Conservation (phyloP, 2,329 filamentous ascomycete genomes). For the Colletotrichum sp. region DNA sequence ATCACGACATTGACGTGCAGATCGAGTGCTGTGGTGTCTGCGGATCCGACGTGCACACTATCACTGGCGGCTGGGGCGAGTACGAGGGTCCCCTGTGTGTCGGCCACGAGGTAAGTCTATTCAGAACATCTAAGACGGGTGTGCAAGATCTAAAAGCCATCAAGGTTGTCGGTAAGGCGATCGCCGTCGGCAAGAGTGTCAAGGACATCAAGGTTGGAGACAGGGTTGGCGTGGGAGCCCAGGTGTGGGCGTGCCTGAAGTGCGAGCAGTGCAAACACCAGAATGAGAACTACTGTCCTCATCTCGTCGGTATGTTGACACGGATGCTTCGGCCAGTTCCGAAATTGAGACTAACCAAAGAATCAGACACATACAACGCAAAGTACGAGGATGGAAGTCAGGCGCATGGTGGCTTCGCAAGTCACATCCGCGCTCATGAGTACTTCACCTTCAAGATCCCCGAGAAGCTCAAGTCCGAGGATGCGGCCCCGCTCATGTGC, state of each 20-base stretch:
- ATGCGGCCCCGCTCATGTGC: slow-evolving; percentile 74
- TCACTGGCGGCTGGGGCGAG: slow-evolving; percentile 61
- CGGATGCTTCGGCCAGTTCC: rapidly evolving
- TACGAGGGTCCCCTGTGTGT: slow-evolving; percentile 53
- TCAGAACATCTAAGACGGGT: not conserved
- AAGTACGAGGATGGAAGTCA: slow-evolving; percentile 61
- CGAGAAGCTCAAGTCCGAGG: slow-evolving; percentile 51
- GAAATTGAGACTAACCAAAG: not conserved
- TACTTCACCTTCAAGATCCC: slow-evolving; percentile 67
- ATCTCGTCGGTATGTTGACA: slow-evolving; percentile 39
- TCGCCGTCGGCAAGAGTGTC: slow-evolving; percentile 49
- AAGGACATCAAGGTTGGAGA: slow-evolving; percentile 63
- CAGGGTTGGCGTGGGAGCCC: slow-evolving; percentile 67
- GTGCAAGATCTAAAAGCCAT: not conserved
- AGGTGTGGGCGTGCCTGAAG: slow-evolving; percentile 61
- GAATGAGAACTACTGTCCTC: slow-evolving; percentile 56
- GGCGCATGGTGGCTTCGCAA: slow-evolving; percentile 69
- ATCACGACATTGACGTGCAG: slow-evolving; percentile 63
- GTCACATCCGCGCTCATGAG: slow-evolving; percentile 54
- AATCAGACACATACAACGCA: slow-evolving; percentile 59
- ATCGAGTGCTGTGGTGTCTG: slow-evolving; percentile 73
- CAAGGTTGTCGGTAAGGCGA: slow-evolving; percentile 58
- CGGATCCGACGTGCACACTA: slow-evolving; percentile 65
- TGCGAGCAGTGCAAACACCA: slow-evolving; percentile 50
- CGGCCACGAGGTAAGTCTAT: slow-evolving; percentile 52